Evolutionary conservation across 371 early-diverging fungal genomes (phyloP).

Genomic region (Circinella umbellata): DNA sequence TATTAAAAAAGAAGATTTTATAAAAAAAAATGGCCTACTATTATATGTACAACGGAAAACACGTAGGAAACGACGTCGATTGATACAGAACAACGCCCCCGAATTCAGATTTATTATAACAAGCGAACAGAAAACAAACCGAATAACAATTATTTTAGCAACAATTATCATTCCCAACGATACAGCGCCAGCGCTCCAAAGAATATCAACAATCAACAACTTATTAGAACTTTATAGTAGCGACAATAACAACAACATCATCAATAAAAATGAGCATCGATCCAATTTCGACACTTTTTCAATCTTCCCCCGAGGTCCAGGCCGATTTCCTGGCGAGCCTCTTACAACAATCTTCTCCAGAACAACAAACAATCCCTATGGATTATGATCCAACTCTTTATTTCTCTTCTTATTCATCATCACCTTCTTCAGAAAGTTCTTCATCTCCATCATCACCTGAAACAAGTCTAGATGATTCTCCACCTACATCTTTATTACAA

Average conservation of each 20-base stretch:
- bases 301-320: conserved; percentile 11
- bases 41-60: conserved; percentile 41
- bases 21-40: conserved; percentile 34
- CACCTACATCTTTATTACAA: conserved; percentile 21
- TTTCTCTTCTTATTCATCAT: conserved; percentile 2
- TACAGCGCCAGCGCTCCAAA: background rate
- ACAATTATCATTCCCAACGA: conserved; percentile 10
- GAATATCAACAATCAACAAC: too few relatives aligned
- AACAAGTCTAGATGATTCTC: conserved; percentile 18
- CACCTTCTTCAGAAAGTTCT: conserved; percentile 12
- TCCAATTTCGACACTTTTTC: conserved; percentile 16
- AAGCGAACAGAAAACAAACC: background rate
- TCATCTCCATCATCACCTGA: conserved; percentile 23
- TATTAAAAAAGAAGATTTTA: background rate
- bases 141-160: background rate
- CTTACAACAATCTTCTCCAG: conserved; percentile 4
- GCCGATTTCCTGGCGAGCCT: conserved; percentile 21
- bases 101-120: conserved; percentile 2
- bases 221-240: conserved; percentile 8
- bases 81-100: conserved; percentile 36
- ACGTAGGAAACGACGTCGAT: conserved; percentile 43
- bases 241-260: conserved; percentile 12
- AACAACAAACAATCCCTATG: background rate
- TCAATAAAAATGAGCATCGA: conserved; percentile 18
- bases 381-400: conserved; percentile 4